A percentile compares a stretch with the other conserved stretches of the same genome.
phyloP scores from a whole-genome alignment of 495 filamentous ascomycete genomes.

The Geoglossum glabrum region DNA sequence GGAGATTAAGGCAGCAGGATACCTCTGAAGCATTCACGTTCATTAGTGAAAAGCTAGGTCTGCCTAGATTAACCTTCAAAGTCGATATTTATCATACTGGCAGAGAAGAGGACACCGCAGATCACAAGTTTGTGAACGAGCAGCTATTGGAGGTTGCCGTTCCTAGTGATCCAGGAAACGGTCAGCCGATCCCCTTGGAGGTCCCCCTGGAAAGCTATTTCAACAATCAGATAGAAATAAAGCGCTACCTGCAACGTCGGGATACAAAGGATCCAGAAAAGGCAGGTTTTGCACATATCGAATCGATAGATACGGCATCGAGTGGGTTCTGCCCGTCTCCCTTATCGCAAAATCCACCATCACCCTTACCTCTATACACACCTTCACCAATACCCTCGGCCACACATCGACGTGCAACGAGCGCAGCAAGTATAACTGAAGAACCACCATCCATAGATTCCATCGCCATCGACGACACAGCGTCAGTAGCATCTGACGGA shows the following conservation, averaged over 20 bases:
- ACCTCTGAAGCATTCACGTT: conserved; percentile 89
- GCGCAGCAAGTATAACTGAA: not conserved
- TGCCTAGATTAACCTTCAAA: conserved; percentile 78
- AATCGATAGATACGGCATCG: conserved; percentile 33
- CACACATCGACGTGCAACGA: not conserved
- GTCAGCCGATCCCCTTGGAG: conserved; percentile 53
- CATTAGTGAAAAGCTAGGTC: conserved; percentile 69
- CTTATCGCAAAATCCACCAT: conserved; percentile 3
- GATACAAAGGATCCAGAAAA: conserved; percentile 35
- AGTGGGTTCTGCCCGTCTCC: not conserved
- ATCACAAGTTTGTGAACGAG: conserved; percentile 89
- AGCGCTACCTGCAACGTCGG: conserved; percentile 46
- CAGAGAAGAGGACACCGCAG: conserved; percentile 57
- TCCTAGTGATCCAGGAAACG: conserved; percentile 35
- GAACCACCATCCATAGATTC: not conserved
- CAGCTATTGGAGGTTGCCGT: conserved; percentile 80
- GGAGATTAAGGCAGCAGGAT: conserved; percentile 62
- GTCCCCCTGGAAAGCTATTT: conserved; percentile 87
- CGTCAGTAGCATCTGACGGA: not conserved
- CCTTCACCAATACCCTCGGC: conserved; percentile 15
- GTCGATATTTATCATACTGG: conserved; percentile 91
- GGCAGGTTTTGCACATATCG: conserved; percentile 31
- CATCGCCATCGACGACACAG: not conserved
- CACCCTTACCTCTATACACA: conserved; percentile 21
- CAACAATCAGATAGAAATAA: conserved; percentile 84